phyloP scores from a whole-genome alignment of 1,139 yeast genomes.

The Candida glucosophila region DNA sequence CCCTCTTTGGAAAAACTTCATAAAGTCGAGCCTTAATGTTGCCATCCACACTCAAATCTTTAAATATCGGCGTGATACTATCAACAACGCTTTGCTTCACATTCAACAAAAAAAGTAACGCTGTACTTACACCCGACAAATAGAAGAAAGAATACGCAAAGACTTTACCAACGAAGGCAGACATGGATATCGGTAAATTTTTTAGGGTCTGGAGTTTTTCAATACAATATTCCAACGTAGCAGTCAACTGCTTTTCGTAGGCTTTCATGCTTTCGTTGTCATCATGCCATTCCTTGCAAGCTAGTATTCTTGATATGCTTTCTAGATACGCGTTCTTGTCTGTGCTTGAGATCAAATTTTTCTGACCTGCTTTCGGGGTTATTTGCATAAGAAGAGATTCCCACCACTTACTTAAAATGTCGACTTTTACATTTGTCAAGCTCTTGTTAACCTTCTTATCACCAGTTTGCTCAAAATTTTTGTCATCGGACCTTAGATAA shows the following conservation, averaged over 20 bases:
- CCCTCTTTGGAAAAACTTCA: constrained; percentile 28
- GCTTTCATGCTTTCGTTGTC: constrained; percentile 15
- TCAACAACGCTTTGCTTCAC: constrained; percentile 37
- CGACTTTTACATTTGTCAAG: constrained; percentile 25
- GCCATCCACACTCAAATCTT: too few relatives aligned
- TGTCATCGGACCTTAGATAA: constrained; percentile 39
- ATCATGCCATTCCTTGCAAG: constrained; percentile 55
- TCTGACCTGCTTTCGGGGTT: constrained; percentile 22
- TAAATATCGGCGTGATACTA: not conserved
- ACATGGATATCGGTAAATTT: constrained; percentile 46
- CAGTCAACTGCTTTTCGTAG: constrained; percentile 29
- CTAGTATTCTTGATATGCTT: constrained; percentile 57
- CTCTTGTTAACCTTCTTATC: constrained; percentile 22
- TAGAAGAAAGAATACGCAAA: constrained; percentile 60
- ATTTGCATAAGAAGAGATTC: constrained; percentile 39
- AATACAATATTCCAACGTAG: constrained; percentile 52
- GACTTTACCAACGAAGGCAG: constrained; percentile 76
- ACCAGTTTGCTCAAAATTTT: constrained; percentile 14
- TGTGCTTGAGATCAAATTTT: constrained; percentile 9
- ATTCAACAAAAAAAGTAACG: constrained; percentile 53
- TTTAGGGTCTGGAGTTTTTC: constrained; percentile 43
- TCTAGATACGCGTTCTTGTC: constrained; percentile 71
- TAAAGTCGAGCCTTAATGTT: too few relatives aligned
- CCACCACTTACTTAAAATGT: constrained; percentile 63
- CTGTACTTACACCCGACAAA: constrained; percentile 53